Evolutionary conservation across 805 yeast species (phyloP).

Genomic region (Wickerhamiella sorbophila): DNA sequence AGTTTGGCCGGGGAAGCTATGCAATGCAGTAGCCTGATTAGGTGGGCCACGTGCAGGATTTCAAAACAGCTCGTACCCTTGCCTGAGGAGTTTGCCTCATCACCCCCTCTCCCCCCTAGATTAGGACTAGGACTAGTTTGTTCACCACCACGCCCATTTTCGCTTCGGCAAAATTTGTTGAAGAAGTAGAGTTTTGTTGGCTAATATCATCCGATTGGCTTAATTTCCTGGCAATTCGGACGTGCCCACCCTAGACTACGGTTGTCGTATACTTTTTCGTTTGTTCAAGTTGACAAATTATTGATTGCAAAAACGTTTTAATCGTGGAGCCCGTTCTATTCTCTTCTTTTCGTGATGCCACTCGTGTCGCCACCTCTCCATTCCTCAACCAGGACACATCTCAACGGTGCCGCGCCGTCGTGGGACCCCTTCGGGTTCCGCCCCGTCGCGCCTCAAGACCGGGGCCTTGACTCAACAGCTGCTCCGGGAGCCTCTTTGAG

Average conservation of each 20-base stretch:
- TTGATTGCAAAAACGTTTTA: too few relatives aligned
- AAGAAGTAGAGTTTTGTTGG: too few relatives aligned
- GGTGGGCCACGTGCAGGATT: not conserved
- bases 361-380: not conserved
- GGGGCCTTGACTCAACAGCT: not conserved
- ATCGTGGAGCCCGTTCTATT: too few relatives aligned
- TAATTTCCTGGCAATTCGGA: too few relatives aligned
- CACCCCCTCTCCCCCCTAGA: not conserved
- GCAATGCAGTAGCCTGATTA: not conserved
- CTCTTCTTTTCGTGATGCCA: too few relatives aligned
- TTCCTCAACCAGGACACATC: not conserved
- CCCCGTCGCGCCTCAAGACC: not conserved
- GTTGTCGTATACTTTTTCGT: too few relatives aligned
- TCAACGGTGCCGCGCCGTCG: not conserved
- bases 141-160: too few relatives aligned
- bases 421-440: not conserved
- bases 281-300: too few relatives aligned
- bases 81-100: not conserved
- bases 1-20: not conserved
- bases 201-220: too few relatives aligned
- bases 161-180: too few relatives aligned
- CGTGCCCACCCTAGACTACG: too few relatives aligned
- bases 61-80: not conserved
- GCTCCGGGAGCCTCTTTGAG: not conserved
- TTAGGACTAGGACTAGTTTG: too few relatives aligned